Percentiles rank a stretch among this genome's conserved stretches.
Evolutionary conservation across 768 basidiomycete species (phyloP).

Genomic region (Amanita exitialis): DNA sequence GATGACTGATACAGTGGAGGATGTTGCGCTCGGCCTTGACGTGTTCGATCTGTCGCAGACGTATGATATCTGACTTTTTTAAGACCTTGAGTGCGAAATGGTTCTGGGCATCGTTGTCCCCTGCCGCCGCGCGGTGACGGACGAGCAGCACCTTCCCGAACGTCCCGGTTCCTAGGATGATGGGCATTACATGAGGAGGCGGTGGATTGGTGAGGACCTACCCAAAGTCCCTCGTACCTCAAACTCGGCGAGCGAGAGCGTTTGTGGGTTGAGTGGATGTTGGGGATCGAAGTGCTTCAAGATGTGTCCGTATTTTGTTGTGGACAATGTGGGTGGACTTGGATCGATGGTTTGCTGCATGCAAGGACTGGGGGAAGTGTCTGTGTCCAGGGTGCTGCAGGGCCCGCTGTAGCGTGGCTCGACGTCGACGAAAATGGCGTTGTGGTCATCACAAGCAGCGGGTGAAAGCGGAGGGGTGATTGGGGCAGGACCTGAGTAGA

Average conservation of each 20-base stretch:
- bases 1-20: conserved; percentile 83
- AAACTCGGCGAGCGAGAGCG: conserved; percentile 60
- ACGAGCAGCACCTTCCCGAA: conserved; percentile 92
- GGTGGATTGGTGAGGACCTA: conserved; percentile 19
- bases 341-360: neutral
- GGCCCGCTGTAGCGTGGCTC: conserved; percentile 26
- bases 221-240: conserved; percentile 74
- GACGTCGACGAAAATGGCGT: conserved; percentile 27
- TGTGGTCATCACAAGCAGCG: conserved; percentile 17
- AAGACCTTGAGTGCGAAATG: conserved; percentile 88
- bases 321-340: neutral
- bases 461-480: conserved; percentile 68
- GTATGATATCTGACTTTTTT: conserved; percentile 76
- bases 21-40: conserved; percentile 96
- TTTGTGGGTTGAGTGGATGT: conserved; percentile 29
- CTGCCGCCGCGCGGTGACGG: conserved; percentile 47
- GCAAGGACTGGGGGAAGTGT: neutral
- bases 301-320: conserved; percentile 1
- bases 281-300: conserved; percentile 2
- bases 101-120: conserved; percentile 38
- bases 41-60: conserved; percentile 93
- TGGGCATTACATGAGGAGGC: neutral
- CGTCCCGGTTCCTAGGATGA: conserved; percentile 79
- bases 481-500: conserved; percentile 35
- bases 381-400: neutral